Percentiles rank a stretch among this genome's conserved stretches.
These are phyloP conservation scores for Martiniozyma abietophila DNA, from an alignment of 805 yeast genomes.

Conservation along the genomic window DNA sequence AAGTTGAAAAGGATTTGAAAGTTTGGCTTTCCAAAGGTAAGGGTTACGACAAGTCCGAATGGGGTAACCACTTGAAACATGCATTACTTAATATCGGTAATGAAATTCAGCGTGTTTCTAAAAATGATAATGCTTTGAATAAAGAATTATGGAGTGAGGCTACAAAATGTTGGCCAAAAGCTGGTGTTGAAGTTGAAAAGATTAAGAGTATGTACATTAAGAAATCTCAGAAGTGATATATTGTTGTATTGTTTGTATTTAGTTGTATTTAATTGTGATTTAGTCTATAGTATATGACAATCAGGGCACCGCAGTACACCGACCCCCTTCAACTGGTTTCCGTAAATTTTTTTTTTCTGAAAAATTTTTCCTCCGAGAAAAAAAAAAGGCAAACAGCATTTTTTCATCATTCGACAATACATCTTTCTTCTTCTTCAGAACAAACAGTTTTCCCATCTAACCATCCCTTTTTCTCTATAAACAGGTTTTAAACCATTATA, in stretches of 20 bases:
- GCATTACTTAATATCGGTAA: conserved; percentile 24
- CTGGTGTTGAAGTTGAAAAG: conserved; percentile 23
- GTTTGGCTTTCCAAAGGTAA: conserved; percentile 26
- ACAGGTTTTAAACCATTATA: not conserved
- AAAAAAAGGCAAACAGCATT: too few relatives aligned
- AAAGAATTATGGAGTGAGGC: conserved; percentile 25
- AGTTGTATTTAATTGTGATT: too few relatives aligned
- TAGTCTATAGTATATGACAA: too few relatives aligned
- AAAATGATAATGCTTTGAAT: conserved; percentile 15
- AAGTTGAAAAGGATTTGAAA: conserved; percentile 23
- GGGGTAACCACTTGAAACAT: conserved; percentile 23
- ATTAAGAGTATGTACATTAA: conserved; percentile 26
- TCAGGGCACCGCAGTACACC: too few relatives aligned
- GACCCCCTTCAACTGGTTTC: too few relatives aligned
- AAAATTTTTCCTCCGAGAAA: too few relatives aligned
- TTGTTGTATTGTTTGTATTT: too few relatives aligned
- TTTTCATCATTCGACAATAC: too few relatives aligned
- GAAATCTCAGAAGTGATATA: conserved; percentile 11
- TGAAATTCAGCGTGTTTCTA: conserved; percentile 22
- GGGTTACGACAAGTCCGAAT: conserved; percentile 24
- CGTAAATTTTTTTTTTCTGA: too few relatives aligned
- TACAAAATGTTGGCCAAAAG: conserved; percentile 27
- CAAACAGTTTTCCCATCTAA: conserved; percentile 5
- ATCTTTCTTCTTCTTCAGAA: conserved; percentile 1
- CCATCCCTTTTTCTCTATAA: conserved; percentile 4